A percentile compares a stretch with the other conserved stretches of the same genome.
phyloP scores from a whole-genome alignment of 805 yeast genomes.

The Pichia exigua region DNA sequence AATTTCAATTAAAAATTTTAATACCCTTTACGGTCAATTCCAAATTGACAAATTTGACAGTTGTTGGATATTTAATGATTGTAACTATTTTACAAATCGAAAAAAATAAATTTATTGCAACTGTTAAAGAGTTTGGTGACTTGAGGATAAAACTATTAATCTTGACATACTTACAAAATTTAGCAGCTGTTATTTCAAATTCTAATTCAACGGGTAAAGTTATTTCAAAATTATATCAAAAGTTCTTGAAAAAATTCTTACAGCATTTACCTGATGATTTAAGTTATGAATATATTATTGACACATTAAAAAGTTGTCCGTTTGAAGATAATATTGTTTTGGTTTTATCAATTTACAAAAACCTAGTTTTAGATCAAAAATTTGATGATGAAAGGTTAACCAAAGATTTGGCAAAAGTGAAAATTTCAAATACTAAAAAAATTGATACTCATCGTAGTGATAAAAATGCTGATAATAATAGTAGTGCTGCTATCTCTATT shows the following conservation, averaged over 20 bases:
- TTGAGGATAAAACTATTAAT: slow-evolving; percentile 6
- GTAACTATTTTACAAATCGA: slow-evolving; percentile 2
- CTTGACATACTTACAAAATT: slow-evolving; percentile 20
- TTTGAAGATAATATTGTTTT: slow-evolving; percentile 52
- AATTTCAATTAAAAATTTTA: slow-evolving; percentile 33
- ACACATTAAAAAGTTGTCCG: slow-evolving; percentile 52
- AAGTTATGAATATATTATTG: slow-evolving; percentile 53
- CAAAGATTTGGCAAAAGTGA: neutral
- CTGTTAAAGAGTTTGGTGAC: neutral
- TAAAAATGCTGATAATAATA: neutral
- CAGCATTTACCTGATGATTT: slow-evolving; percentile 48
- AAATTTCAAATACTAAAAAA: neutral
- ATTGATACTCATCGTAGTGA: neutral
- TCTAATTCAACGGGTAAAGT: slow-evolving; percentile 9
- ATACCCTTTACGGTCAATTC: slow-evolving; percentile 32
- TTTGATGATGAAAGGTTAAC: slow-evolving; percentile 10
- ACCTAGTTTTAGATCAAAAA: slow-evolving; percentile 39
- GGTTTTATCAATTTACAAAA: slow-evolving; percentile 61
- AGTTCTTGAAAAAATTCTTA: slow-evolving; percentile 58
- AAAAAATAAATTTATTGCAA: neutral
- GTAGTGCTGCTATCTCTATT: too few species aligned
- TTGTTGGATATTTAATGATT: slow-evolving; percentile 17
- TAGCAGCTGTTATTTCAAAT: slow-evolving; percentile 16
- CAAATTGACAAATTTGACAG: slow-evolving; percentile 11
- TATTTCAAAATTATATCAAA: slow-evolving; percentile 35